Evolutionary conservation across 768 basidiomycete genomes (phyloP), one percentile per base, ranked within the genome.

Genomic region (Sarcomyxa edulis): DNA sequence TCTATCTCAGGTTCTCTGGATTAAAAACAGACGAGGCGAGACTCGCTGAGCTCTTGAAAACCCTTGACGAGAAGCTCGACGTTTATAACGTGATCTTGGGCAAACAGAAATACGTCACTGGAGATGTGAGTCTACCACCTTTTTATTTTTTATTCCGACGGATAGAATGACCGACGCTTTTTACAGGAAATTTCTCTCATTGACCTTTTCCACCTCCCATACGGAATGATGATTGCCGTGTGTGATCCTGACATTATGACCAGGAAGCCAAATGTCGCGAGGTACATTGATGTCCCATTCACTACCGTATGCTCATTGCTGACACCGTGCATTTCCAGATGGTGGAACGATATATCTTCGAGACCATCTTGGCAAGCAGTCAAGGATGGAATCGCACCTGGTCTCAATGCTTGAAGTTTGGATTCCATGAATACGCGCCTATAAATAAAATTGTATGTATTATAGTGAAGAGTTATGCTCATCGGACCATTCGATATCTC

Each of bases 21-120:
- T 10, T 35, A 15, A 34, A 30, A 10, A n/a, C 50, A 1, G 48
- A 64, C 24, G n/a, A 43, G 50, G 62, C 47, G 1, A 37, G 28
- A 3, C 51, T 51, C 9, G 53, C 64, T 5, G 50, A 56, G 31
- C 46, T 43, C 2, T 40, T 67, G 15, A 48, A 47, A 1, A 46
- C 46, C 7, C 50, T 74, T 11, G 56, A 56, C 1, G 48, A 45
- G 4, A 71, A 65, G 32, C 61, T 82, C 3, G 67, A 72, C 12
- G 72, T 48, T 3, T 81, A 80, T 43, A 69, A 81, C 7, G 49
- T 45, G 12, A 73, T 83, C 26, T 61, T 81, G 10, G 52, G 58
- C 14, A 78, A 73, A 52, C 68, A 72, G 24, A 55, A 61, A 22
- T 81, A 78, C 46, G 54, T 79, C 5, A 72, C 72, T 19, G 80